These are phyloP conservation scores for Erodium moschatum DNA, from an alignment of 441 rosid genomes.

Conservation along the genomic window DNA sequence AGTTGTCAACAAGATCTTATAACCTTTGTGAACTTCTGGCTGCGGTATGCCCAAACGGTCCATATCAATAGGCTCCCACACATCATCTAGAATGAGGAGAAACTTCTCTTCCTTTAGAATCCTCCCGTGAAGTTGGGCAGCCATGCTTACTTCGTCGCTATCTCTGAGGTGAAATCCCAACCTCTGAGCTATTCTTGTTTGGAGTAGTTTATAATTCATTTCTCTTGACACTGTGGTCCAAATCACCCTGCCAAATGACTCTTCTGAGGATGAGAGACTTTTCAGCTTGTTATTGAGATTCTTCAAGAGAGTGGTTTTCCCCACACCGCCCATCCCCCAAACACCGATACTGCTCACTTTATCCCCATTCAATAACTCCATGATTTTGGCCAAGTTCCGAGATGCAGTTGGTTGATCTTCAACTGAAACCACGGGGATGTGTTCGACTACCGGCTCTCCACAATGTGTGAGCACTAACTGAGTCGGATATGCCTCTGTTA, in stretches of 20 bases:
- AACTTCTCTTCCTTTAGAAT: neutral
- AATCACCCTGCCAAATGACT: conserved; percentile 19
- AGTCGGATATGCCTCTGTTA: neutral
- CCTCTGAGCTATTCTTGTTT: conserved; percentile 20
- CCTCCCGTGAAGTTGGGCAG: neutral
- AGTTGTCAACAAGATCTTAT: conserved; percentile 30
- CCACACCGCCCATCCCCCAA: no score
- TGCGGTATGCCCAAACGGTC: conserved; percentile 32
- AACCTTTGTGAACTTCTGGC: conserved; percentile 16
- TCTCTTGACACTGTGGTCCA: conserved; percentile 16
- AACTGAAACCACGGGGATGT: neutral
- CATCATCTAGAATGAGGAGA: conserved; percentile 27
- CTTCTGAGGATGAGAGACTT: conserved; percentile 21
- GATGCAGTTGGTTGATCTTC: neutral
- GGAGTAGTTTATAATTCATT: neutral
- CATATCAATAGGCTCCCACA: conserved; percentile 38
- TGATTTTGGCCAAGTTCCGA: neutral
- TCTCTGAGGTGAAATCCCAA: conserved; percentile 32
- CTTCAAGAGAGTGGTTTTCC: conserved; percentile 18
- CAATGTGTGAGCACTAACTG: neutral
- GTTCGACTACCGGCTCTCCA: neutral
- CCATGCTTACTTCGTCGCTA: neutral
- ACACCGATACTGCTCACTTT: conserved; percentile 9
- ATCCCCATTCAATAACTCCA: conserved; percentile 5
- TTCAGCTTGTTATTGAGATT: conserved; percentile 21